Base-by-base conservation (phyloP, 78 protist species). In the Tieghemostelium lacteum region DNA sequence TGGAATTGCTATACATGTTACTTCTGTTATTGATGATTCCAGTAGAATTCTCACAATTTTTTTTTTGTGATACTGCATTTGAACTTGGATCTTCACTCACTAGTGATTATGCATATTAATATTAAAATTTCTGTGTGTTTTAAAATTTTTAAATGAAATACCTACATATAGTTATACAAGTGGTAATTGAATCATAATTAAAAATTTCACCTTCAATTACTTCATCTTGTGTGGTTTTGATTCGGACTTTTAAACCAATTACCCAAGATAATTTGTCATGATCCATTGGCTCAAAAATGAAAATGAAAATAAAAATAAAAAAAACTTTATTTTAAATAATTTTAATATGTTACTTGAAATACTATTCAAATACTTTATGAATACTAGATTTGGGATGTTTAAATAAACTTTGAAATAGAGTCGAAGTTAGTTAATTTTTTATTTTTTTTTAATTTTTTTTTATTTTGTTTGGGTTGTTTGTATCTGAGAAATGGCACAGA, bases 41-140 rank as follows among this genome's bases (percentile, higher is more conserved):
- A 83, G 40, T 31, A 83, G 12, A 29, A 83, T 33, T 39, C 91
- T 39, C 34, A 83, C 78, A 39, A 63, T 83, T 45, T 55, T 69
- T n/a, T 36, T 83, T 83, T 45, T 39, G 66, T 66, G 80, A 34
- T 20, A 70, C 36, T 39, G 49, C 28, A 31, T 52, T 28, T 58
- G 91, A 8, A 33, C 64, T 64, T 40, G 77, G 54, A 55, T 83
- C 91, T 14, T 83, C 91, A 83, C 91, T 69, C 37, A 83, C 91
- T 83, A 20, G 62, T 57, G 3, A 20, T 57, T 6, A 14, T 45
- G 52, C 29, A 57, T 57, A 19, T 20, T n/a, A n/a, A n/a, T n/a
- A n/a, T n/a, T n/a, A n/a, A n/a, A n/a, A n/a, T n/a, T n/a, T n/a
- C n/a, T n/a, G n/a, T n/a, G n/a, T n/a, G n/a, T n/a, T n/a, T n/a